Percentiles rank a stretch among this genome's conserved stretches.
These are phyloP conservation scores for Xylaria flabelliformis DNA, from an alignment of 495 filamentous ascomycete genomes.

Conservation along the genomic window DNA sequence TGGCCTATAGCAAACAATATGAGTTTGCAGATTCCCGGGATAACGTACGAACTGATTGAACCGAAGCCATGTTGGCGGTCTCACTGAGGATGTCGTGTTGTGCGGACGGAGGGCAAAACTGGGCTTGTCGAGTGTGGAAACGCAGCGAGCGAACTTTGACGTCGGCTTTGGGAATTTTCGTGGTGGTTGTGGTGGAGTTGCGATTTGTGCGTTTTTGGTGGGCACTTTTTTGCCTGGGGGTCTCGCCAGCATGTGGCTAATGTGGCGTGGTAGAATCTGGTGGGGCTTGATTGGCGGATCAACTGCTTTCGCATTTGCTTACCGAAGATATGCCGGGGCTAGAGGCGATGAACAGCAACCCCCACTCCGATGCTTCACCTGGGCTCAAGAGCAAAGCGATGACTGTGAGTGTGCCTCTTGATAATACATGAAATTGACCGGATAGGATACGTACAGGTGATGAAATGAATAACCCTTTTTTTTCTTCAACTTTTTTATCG, in stretches of 20 bases:
- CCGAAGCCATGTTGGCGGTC: slow-evolving; percentile 29
- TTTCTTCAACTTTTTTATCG: neutral
- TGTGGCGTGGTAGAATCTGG: slow-evolving; percentile 24
- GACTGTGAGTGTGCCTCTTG: neutral
- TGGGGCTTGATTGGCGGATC: neutral
- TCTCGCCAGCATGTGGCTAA: slow-evolving; percentile 33
- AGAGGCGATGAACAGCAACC: neutral
- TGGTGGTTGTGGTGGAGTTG: slow-evolving; percentile 28
- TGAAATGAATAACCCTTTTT: neutral
- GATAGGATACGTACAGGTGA: neutral
- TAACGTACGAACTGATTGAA: slow-evolving; percentile 29
- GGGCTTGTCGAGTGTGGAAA: slow-evolving; percentile 28
- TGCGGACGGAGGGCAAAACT: slow-evolving; percentile 22
- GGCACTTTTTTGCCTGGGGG: slow-evolving; percentile 21
- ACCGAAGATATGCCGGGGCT: slow-evolving; percentile 32
- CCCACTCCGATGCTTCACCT: neutral
- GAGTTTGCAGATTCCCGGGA: neutral
- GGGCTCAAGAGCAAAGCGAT: neutral
- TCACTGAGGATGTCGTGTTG: slow-evolving; percentile 23
- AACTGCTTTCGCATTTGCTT: neutral
- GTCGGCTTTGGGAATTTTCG: slow-evolving; percentile 25
- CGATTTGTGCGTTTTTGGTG: slow-evolving; percentile 29
- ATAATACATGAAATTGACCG: neutral
- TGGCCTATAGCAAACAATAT: too few species aligned
- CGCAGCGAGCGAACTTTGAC: slow-evolving; percentile 27